Conservation (phyloP, 306 rosid species). For the Prunus dulcis region DNA sequence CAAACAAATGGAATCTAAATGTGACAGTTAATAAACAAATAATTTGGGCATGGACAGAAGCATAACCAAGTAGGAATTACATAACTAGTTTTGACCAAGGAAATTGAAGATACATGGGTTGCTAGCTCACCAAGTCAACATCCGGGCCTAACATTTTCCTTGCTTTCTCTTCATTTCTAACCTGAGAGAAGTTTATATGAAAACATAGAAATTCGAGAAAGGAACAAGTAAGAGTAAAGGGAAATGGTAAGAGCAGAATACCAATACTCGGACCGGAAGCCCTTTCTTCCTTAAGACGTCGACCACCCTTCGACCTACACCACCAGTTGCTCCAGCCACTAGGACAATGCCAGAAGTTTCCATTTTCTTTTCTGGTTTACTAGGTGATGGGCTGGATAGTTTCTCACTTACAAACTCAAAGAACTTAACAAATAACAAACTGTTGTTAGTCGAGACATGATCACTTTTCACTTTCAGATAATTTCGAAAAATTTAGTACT, state of each 20-base stretch:
- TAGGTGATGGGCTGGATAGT: slow-evolving; percentile 56
- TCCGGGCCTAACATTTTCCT: slow-evolving; percentile 80
- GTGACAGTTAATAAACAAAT: no score
- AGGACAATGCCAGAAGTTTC: slow-evolving; percentile 70
- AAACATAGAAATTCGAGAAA: slow-evolving; percentile 5
- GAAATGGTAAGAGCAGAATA: slow-evolving; percentile 31
- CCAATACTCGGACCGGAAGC: slow-evolving; percentile 79
- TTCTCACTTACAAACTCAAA: slow-evolving; percentile 72
- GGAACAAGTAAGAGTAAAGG: neutral
- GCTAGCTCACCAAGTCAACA: slow-evolving; percentile 77
- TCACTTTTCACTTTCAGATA: neutral
- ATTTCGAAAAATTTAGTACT: slow-evolving; percentile 1
- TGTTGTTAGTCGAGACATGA: slow-evolving; percentile 42
- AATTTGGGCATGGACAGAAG: no score
- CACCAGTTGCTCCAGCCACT: slow-evolving; percentile 97
- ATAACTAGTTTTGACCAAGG: neutral
- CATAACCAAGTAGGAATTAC: neutral
- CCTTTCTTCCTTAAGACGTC: slow-evolving; percentile 69
- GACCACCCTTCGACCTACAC: slow-evolving; percentile 93
- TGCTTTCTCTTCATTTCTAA: slow-evolving; percentile 89
- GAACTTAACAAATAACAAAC: slow-evolving; percentile 54
- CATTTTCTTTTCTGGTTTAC: slow-evolving; percentile 50
- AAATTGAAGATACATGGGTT: neutral
- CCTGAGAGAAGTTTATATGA: slow-evolving; percentile 43
- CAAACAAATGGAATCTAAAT: no score